These are phyloP conservation scores for Rehmannia glutinosa DNA, from an alignment of 257 asterid genomes.

Conservation along the genomic window DNA sequence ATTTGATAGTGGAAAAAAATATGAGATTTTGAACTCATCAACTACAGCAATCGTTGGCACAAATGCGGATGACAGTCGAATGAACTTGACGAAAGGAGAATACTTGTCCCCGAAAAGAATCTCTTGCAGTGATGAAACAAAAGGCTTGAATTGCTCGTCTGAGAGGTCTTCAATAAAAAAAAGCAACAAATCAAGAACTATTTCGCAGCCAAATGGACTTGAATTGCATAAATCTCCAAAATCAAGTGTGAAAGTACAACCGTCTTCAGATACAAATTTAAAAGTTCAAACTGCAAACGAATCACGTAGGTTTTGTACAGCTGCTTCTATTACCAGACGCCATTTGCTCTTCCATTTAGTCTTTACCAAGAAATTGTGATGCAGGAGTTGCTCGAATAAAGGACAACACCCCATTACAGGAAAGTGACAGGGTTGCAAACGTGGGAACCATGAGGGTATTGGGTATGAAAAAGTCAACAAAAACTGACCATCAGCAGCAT, in stretches of 20 bases:
- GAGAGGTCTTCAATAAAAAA: slow-evolving; percentile 35
- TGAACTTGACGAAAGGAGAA: slow-evolving; percentile 28
- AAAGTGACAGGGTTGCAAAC: slow-evolving; percentile 34
- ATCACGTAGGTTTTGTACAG: no score
- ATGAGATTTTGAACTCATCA: not conserved
- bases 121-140: slow-evolving; percentile 25
- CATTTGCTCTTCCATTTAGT: no score
- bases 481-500: slow-evolving; percentile 39
- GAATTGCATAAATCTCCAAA: slow-evolving; percentile 43
- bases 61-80: not conserved
- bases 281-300: slow-evolving; percentile 34
- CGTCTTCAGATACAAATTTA: slow-evolving; percentile 31
- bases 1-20: not conserved
- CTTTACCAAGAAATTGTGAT: no score
- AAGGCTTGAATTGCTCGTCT: slow-evolving; percentile 28
- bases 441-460: slow-evolving; percentile 44
- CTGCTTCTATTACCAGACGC: no score
- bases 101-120: slow-evolving; percentile 26
- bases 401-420: slow-evolving; percentile 45
- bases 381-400: no score
- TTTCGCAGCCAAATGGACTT: slow-evolving; percentile 33
- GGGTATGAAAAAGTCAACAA: slow-evolving; percentile 48
- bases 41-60: not conserved
- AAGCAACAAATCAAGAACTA: slow-evolving; percentile 35
- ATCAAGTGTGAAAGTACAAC: slow-evolving; percentile 31